Evolutionary conservation across 805 yeast genomes (phyloP).

Genomic region (Metschnikowia corniflorae): DNA sequence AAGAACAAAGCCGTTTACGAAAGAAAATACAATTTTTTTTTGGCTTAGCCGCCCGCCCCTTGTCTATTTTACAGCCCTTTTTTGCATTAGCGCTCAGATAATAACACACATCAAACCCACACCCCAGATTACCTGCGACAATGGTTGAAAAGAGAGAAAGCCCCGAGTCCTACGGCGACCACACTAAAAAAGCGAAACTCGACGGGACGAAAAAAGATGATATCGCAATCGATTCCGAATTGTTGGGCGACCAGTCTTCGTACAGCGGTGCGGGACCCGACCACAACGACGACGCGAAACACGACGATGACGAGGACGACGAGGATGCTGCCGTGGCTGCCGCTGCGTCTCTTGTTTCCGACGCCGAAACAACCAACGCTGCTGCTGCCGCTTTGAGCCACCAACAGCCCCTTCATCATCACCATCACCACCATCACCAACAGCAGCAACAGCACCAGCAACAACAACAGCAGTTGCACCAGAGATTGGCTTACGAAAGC

Average conservation of each 20-base stretch:
- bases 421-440: constrained; percentile 18
- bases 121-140: too few relatives aligned
- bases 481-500: constrained; percentile 19
- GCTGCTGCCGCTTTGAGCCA: constrained; percentile 23
- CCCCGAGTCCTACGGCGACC: constrained; percentile 14
- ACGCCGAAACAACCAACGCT: constrained; percentile 22
- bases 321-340: constrained; percentile 27
- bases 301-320: constrained; percentile 20
- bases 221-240: constrained; percentile 41
- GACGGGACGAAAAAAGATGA: constrained; percentile 18
- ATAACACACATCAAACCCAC: too few relatives aligned
- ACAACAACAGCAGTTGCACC: constrained; percentile 19
- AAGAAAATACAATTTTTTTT: too few relatives aligned
- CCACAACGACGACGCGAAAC: constrained; percentile 10
- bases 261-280: constrained; percentile 15
- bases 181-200: constrained; percentile 14
- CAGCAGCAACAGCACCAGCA: constrained; percentile 21
- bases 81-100: too few relatives aligned
- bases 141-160: constrained; percentile 20
- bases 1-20: too few relatives aligned
- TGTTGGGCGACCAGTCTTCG: constrained; percentile 40
- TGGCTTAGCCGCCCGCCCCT: too few relatives aligned
- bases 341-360: constrained; percentile 28
- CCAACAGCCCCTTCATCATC: constrained; percentile 22
- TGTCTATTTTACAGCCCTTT: too few relatives aligned